Conservation (phyloP, 2,329 filamentous ascomycete species). For the Cytospora schulzeri region DNA sequence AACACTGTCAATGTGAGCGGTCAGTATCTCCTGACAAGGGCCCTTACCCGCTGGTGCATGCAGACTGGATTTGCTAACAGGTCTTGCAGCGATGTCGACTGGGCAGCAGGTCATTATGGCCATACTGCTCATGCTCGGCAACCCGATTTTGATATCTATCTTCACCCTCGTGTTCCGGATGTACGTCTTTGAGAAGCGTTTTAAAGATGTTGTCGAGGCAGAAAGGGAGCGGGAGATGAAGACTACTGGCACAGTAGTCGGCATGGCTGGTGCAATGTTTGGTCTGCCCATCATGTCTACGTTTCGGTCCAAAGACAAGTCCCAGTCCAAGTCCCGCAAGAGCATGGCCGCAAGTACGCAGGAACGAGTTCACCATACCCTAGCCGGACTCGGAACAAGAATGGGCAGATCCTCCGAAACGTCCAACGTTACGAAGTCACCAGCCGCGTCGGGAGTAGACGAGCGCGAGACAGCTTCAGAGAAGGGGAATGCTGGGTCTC, state of each 20-base stretch:
- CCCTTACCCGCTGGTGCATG: not conserved
- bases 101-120: slow-evolving; percentile 70
- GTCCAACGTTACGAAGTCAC: not conserved
- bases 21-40: not conserved
- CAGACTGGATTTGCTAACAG: not conserved
- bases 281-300: slow-evolving; percentile 28
- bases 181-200: slow-evolving; percentile 62
- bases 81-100: slow-evolving; percentile 52
- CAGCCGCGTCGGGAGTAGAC: not conserved
- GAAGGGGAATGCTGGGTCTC: slow-evolving; percentile 1
- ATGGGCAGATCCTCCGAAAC: not conserved
- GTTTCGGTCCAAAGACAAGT: slow-evolving; percentile 19
- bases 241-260: slow-evolving; percentile 31
- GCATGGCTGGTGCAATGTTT: slow-evolving; percentile 31
- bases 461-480: not conserved
- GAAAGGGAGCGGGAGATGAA: slow-evolving; percentile 40
- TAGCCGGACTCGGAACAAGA: slow-evolving; percentile 23
- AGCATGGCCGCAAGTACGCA: not conserved
- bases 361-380: slow-evolving; percentile 24
- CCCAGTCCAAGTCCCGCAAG: not conserved
- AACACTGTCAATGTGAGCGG: slow-evolving; percentile 62
- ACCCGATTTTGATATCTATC: slow-evolving; percentile 65
- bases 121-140: slow-evolving; percentile 63
- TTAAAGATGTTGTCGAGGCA: slow-evolving; percentile 54
- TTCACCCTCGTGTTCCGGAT: slow-evolving; percentile 64